Percentiles rank a stretch among this genome's conserved stretches.
Evolutionary conservation across 257 asterid species (phyloP).

Genomic region (Solanum medicagineum): DNA sequence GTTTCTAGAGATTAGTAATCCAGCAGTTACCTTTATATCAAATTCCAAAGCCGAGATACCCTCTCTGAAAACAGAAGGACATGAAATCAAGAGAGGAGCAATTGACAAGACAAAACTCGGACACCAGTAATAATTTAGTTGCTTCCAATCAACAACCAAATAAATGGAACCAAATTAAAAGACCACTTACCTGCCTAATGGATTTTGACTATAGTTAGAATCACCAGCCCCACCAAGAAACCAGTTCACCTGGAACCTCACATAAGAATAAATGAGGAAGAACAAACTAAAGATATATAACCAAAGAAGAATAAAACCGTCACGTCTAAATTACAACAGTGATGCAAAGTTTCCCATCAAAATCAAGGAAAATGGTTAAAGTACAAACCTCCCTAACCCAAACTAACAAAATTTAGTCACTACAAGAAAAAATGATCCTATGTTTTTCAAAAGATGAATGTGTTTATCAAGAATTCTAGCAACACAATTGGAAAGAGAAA

Average conservation of each 20-base stretch:
- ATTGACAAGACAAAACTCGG: neutral
- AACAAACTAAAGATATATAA: neutral
- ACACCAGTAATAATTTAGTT: neutral
- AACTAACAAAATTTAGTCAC: neutral
- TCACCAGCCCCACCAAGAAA: neutral
- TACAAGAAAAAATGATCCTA: neutral
- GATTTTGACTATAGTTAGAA: neutral
- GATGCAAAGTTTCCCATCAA: neutral
- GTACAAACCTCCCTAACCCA: neutral
- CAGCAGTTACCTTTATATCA: constrained; percentile 63
- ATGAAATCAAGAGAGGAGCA: neutral
- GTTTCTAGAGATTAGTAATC: constrained; percentile 1
- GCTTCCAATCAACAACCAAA: neutral
- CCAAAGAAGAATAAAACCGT: neutral
- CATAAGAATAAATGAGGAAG: neutral
- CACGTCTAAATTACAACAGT: neutral
- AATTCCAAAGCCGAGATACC: constrained; percentile 80
- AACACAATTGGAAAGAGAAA: neutral
- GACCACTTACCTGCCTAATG: neutral
- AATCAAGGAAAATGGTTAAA: neutral
- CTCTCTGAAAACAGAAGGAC: constrained; percentile 31
- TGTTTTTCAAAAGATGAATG: neutral
- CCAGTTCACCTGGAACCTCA: neutral
- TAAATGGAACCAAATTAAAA: neutral
- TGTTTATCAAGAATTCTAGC: neutral